Base-by-base conservation (phyloP, 1,139 yeast species). In the Magnusiomyces ingens region DNA sequence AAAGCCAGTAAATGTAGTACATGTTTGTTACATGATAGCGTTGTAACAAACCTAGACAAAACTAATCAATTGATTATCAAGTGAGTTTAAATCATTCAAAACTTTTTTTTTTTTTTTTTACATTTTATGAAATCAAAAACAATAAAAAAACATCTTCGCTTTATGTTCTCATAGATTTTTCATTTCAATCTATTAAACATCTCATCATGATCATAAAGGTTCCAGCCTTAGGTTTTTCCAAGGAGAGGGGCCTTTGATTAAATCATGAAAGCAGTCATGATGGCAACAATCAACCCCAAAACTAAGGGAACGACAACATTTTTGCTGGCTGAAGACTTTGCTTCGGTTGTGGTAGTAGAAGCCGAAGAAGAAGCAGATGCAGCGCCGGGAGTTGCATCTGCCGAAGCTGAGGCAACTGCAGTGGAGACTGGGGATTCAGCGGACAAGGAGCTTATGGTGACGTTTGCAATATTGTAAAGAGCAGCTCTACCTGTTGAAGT, bases 401-500 rank as follows among this genome's bases (percentile, higher is more conserved):
- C 43, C 32, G 48, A 32, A 18, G 54, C 43, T 19, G 37, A 46
- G 22, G 61, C 48, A 21, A 48, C 54, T 21, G 54, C 51, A 36
- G 55, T 53, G 45, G 59, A 40, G 43, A 45, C 54, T 36, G 60
- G 35, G 43, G 53, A 48, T 18, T 57, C 26, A 36, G 42, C 45
- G 26, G 62, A 52, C 19, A 45, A 55, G 36, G 58, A 44, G 37
- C 49, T 55, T 42, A 57, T 26, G 43, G 53, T 44, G 6, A 52
- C 50, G 44, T 57, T 42, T 3, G 59, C 45, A 43, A 53, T 50
- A 47, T 56, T 50, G 18, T 59, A 48, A 15, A 53, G 36, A 44
- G 60, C 45, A 37, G 47, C 58, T 6, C 60, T 43, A 21, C 55
- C 54, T 29, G 63, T 49, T 18, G 50, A 49, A 21, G 55, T n/a